A percentile compares a stretch with the other conserved stretches of the same genome.
Conservation (phyloP, 768 basidiomycete species). For the Pleurotus citrinopileatus region DNA sequence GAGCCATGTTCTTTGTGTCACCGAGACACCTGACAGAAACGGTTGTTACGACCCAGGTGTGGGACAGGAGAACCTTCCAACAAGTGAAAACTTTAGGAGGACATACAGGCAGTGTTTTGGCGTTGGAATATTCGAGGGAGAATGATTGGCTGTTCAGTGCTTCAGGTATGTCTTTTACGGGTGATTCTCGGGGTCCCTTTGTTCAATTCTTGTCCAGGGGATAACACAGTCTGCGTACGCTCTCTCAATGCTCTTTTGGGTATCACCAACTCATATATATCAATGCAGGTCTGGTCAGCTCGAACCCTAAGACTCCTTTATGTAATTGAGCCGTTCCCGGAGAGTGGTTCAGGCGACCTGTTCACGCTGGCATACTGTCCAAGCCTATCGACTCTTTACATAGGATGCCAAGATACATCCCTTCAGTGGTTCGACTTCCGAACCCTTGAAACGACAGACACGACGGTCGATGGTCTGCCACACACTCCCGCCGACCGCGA, state of each 20-base stretch:
- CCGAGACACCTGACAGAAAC: neutral
- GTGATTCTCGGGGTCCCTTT: neutral
- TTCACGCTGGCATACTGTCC: constrained; percentile 83
- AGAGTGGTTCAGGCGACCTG: constrained; percentile 81
- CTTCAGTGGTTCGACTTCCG: constrained; percentile 82
- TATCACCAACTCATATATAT: too few species aligned
- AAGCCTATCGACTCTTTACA: constrained; percentile 64
- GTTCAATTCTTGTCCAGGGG: constrained; percentile 46
- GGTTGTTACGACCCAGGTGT: constrained; percentile 54
- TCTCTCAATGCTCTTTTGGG: neutral
- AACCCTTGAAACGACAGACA: neutral
- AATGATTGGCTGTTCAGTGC: constrained; percentile 88
- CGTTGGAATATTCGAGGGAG: constrained; percentile 71
- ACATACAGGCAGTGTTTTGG: constrained; percentile 82
- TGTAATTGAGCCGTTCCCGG: constrained; percentile 73
- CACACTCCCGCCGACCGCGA: constrained; percentile 8
- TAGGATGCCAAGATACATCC: constrained; percentile 93
- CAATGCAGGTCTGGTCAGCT: constrained; percentile 79
- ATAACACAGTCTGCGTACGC: constrained; percentile 82
- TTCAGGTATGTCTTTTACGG: constrained; percentile 52
- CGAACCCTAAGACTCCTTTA: constrained; percentile 62
- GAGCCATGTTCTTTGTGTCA: constrained; percentile 18
- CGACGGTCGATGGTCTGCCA: neutral
- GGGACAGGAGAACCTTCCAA: constrained; percentile 72
- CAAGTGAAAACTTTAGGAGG: constrained; percentile 70